Conservation (phyloP, 805 yeast species). For the Yarrowia porcina region DNA sequence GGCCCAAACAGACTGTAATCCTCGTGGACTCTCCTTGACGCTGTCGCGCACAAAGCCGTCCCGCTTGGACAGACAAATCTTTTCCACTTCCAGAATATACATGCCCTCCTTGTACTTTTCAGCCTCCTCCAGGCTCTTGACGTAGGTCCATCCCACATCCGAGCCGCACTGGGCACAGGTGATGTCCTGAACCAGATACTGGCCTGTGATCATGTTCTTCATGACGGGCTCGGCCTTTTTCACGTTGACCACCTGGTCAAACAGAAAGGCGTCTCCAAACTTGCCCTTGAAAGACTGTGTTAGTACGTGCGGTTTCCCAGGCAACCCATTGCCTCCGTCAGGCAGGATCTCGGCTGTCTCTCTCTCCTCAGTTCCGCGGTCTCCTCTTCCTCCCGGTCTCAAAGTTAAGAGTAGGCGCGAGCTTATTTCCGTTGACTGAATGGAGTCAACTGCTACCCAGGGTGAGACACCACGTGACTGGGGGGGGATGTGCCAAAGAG, state of each 20-base stretch:
- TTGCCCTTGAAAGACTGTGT: slow-evolving; percentile 49
- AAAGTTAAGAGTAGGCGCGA: background rate
- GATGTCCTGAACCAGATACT: slow-evolving; percentile 55
- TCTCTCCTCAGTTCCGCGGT: too few relatives aligned
- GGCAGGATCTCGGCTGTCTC: background rate
- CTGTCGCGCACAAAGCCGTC: background rate
- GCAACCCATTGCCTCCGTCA: background rate
- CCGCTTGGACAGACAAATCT: slow-evolving; percentile 1
- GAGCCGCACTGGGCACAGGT: slow-evolving; percentile 53
- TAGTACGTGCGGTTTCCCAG: background rate
- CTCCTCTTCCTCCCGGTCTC: background rate
- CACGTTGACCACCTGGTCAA: slow-evolving; percentile 49
- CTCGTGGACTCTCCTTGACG: background rate
- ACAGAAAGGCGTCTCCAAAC: slow-evolving; percentile 56
- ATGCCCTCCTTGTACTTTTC: slow-evolving; percentile 62
- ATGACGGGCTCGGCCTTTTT: slow-evolving; percentile 41
- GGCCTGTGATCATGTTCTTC: slow-evolving; percentile 58
- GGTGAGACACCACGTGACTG: slow-evolving; percentile 14
- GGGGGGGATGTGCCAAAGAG: background rate
- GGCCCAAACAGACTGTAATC: background rate
- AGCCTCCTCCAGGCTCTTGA: slow-evolving; percentile 45
- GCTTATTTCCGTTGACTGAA: background rate
- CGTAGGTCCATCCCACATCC: slow-evolving; percentile 63
- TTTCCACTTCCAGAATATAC: slow-evolving; percentile 49
- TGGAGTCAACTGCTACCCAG: background rate